Evolutionary conservation across 306 rosid genomes (phyloP), one percentile per base, ranked within the genome.

Genomic region (Fragaria nilgerrensis): DNA sequence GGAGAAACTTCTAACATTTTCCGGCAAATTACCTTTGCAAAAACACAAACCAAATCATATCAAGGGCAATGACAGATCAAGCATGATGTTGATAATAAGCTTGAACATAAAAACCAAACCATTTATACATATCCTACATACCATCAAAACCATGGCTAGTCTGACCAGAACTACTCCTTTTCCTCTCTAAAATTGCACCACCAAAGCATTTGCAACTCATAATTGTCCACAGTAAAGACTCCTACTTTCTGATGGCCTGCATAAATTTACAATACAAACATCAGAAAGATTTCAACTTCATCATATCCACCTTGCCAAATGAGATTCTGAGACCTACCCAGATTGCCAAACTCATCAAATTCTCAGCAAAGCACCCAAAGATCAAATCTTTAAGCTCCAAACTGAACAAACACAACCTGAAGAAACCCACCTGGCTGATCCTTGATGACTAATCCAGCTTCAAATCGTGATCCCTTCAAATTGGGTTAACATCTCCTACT

Each of bases 151-250:
- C 92, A 22, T 48, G 63, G 34, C 76, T 47, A 79, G 75, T 59
- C 37, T 37, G 81, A 68, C 83, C 75, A 82, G 88, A 71, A 66
- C 23, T 34, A 59, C 70, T 77, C 50, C 74, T 80, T 78, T 78
- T 85, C 81, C 69, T 84, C 83, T 55, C 73, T 43, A 22, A 9
- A 82, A 74, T 75, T 77, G 89, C 83, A 83, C 87, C 79, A 55
- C 97, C 90, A 83, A 96, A 96, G 90, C 99, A 96, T 85, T 84
- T 82, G 76, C 99, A 96, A 80, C 85, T 79, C 99, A 96, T 96
- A 75, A 25, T 74, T 77, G 68, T 37, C 75, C 72, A 36, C 45
- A 45, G 49, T 19, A 58, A 58, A 29, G 17, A 12, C 59, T 37
- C 11, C 59, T 41, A 45, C n/a, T 68, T 58, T 58, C 76, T 70